These are phyloP conservation scores for Ambrosiella beaveri DNA, from an alignment of 2,329 filamentous ascomycete species.

Conservation along the genomic window DNA sequence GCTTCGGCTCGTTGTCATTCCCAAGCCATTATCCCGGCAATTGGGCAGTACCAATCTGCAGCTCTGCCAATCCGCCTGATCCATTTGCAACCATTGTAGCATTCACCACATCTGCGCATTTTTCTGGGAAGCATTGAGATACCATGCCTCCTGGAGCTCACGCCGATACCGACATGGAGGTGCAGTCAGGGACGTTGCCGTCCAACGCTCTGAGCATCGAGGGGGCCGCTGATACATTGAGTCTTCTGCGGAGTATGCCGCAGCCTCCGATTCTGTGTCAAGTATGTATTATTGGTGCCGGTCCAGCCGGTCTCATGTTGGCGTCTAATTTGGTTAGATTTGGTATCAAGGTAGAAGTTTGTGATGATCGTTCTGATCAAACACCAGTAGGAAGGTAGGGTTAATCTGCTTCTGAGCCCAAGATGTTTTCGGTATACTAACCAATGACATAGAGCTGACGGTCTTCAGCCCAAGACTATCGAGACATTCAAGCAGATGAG, in stretches of 20 bases:
- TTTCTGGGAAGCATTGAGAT: too few relatives aligned
- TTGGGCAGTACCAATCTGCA: background rate
- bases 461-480: conserved; percentile 61
- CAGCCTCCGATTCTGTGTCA: conserved; percentile 28
- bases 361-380: conserved; percentile 52
- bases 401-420: background rate
- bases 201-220: conserved; percentile 19
- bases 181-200: conserved; percentile 17
- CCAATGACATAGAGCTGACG: conserved; percentile 39
- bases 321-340: conserved; percentile 41
- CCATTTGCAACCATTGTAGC: background rate
- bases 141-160: conserved; percentile 23
- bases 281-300: conserved; percentile 37
- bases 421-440: background rate
- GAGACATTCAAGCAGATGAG: conserved; percentile 60
- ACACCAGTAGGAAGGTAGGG: conserved; percentile 43
- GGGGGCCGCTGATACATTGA: conserved; percentile 27
- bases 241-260: conserved; percentile 31
- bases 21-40: background rate
- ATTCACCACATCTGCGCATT: background rate
- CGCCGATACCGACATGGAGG: conserved; percentile 20
- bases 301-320: conserved; percentile 39
- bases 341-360: conserved; percentile 45
- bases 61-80: background rate
- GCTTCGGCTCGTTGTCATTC: background rate